A percentile compares a stretch with the other conserved stretches of the same genome.
Evolutionary conservation across 192 early-diverging fungal species (phyloP).

Genomic region (Allomyces javanicus): DNA sequence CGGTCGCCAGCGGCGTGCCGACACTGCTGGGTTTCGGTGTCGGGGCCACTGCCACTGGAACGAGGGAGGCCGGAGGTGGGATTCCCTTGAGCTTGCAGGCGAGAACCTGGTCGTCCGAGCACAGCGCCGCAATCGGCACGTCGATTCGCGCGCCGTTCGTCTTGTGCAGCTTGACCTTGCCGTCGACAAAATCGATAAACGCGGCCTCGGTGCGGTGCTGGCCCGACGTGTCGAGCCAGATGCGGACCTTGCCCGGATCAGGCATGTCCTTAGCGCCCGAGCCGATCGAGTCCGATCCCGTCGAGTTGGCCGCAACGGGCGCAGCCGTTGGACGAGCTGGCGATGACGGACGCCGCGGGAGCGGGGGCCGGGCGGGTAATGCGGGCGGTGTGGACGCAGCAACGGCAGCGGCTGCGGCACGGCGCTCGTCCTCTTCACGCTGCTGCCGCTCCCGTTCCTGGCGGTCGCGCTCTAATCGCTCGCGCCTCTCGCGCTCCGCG

Average conservation of each 20-base stretch:
- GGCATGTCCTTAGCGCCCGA: conserved; percentile 8
- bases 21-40: conserved; percentile 4
- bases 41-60: no score
- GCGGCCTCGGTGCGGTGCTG: conserved; percentile 83
- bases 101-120: conserved; percentile 16
- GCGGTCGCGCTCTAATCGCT: background rate
- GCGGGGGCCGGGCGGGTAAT: background rate
- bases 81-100: conserved; percentile 7
- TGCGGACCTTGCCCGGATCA: conserved; percentile 47
- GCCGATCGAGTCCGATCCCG: background rate
- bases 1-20: conserved; percentile 3
- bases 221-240: conserved; percentile 84
- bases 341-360: background rate
- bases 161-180: conserved; percentile 83
- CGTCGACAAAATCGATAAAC: conserved; percentile 55
- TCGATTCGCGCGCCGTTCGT: conserved; percentile 83
- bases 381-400: no score
- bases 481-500: background rate
- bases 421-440: no score
- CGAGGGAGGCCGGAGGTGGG: conserved; percentile 7
- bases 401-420: no score
- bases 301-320: background rate
- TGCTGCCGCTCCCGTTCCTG: background rate
- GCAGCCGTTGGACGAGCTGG: background rate
- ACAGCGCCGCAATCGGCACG: conserved; percentile 77